Evolutionary conservation across 495 filamentous ascomycete species (phyloP), one percentile per base, ranked within the genome.

Genomic region (Penicillium argentinense): DNA sequence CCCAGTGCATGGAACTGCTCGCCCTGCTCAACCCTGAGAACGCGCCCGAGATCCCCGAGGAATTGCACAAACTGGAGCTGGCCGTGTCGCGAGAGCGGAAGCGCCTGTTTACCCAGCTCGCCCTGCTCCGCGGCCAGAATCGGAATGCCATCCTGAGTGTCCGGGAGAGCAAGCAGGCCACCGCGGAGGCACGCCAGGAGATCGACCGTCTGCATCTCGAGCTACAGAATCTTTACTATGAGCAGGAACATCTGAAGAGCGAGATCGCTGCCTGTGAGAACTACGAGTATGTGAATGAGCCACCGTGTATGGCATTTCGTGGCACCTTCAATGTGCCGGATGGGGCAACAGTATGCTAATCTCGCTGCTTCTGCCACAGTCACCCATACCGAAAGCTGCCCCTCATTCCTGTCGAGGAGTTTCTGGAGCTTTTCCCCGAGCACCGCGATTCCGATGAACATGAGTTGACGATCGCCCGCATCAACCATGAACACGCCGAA

Each of bases 181-280:
- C 95, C 7, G 85, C 87, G 22, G 89, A 96, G 62, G 87, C 84
- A 23, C 83, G 92, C 18, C 85, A 89, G 62, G 91, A 96, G 66
- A 88, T 97, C 42, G 93, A 98, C 60, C 80, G 83, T 41, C 75
- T 97, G 47, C 91, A 97, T 70, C 79, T 98, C 14, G 85, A 95
- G 61, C 75, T 97, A 21, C 91, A 97, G 64, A 98, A 98, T 63
- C 75, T 98, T 18, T 92, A 95, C 67, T 98, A 98, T 64, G 93
- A 98, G 66, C 90, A 96, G 64, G 77, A 88, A 47, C 88, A 96
- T 69, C 72, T 98, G 47, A 80, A 84, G 34, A 88, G 89, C 17
- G 95, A 98, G 68, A 97, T 98, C 52, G 73, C 79, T 3, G 91
- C 88, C 23, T 97, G 95, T 68, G 88, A 93, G 60, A 84, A 83